Percentiles rank a stretch among this genome's conserved stretches.
Conservation (phyloP, 225 moss, liverwort and hornwort genomes). For the Physcomitrium patens region DNA sequence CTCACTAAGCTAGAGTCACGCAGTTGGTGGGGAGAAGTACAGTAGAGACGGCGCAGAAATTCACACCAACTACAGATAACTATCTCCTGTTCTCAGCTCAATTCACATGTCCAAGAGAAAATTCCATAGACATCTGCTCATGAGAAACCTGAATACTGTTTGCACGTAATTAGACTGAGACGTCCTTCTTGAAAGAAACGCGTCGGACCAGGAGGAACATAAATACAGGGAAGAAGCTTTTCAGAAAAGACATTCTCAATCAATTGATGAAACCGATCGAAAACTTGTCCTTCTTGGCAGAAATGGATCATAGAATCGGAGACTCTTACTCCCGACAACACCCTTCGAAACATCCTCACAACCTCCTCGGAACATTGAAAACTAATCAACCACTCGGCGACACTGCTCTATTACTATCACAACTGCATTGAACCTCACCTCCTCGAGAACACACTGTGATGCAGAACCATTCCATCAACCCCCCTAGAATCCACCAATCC, state of each 20-base stretch:
- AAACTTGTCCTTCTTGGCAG: too few species aligned
- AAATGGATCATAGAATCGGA: not conserved
- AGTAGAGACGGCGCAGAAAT: constrained; percentile 8
- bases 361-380: too few species aligned
- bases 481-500: not conserved
- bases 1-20: not conserved
- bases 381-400: not conserved
- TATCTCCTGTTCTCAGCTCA: not conserved
- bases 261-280: not conserved
- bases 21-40: not conserved
- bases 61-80: not conserved
- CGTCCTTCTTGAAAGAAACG: not conserved
- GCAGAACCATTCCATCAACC: not conserved
- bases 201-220: not conserved
- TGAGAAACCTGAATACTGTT: not conserved
- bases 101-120: not conserved
- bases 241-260: not conserved
- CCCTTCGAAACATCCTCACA: too few species aligned
- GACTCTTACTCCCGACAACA: not conserved
- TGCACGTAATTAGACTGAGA: not conserved
- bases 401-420: not conserved
- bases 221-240: not conserved
- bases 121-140: constrained; percentile 7
- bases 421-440: not conserved
- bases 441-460: not conserved